These are phyloP conservation scores for Tritrichomonas foetus DNA, from an alignment of 208 protist species.

Conservation along the genomic window DNA sequence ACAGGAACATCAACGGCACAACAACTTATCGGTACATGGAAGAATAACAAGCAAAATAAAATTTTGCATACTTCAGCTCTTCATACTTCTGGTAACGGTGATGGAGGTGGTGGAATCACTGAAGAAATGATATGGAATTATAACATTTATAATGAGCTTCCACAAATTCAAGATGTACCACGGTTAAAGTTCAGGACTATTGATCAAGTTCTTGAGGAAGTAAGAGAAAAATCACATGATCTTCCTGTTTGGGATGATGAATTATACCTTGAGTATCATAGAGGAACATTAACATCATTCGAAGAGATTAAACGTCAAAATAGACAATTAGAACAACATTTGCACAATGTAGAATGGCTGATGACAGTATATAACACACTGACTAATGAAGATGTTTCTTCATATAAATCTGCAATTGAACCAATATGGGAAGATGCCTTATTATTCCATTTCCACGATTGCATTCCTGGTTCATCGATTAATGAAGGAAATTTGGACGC, in stretches of 20 bases:
- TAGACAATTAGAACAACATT: background rate
- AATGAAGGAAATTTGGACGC: background rate
- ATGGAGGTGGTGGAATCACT: conserved; percentile 45
- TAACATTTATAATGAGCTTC: background rate
- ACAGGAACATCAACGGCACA: background rate
- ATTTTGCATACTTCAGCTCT: background rate
- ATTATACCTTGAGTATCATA: conserved; percentile 46
- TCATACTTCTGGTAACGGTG: conserved; percentile 35
- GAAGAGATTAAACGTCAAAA: conserved; percentile 37
- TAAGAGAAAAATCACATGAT: background rate
- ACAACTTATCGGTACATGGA: background rate
- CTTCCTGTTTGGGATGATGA: conserved; percentile 32
- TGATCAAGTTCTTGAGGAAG: background rate
- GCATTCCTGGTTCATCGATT: background rate
- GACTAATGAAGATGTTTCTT: background rate
- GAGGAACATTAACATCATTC: conserved; percentile 42
- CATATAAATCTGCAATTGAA: background rate
- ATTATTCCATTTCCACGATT: background rate
- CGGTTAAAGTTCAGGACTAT: background rate
- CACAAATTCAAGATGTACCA: background rate
- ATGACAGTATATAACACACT: background rate
- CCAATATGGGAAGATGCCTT: background rate
- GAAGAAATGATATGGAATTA: conserved; percentile 42
- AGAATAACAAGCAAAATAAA: conserved; percentile 20
- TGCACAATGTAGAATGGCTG: conserved; percentile 16